A percentile compares a stretch with the other conserved stretches of the same genome.
Evolutionary conservation across 2,329 filamentous ascomycete genomes (phyloP).

Genomic region (Xylaria sp.): DNA sequence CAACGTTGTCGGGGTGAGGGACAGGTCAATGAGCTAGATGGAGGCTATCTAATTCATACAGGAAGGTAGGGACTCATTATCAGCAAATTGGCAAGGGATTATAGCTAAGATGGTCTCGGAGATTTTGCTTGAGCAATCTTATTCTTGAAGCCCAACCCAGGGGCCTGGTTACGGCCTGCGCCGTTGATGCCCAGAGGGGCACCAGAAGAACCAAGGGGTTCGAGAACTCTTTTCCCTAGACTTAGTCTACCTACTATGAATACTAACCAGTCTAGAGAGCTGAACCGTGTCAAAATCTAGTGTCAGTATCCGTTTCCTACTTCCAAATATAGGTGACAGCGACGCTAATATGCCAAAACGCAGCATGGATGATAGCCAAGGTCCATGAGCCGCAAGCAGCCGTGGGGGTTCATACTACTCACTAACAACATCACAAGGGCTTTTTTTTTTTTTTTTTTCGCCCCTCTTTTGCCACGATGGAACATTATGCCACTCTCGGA

Average conservation of each 20-base stretch:
- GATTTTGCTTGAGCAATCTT: conserved; percentile 23
- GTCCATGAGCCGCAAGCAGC: not conserved
- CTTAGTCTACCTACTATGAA: not conserved
- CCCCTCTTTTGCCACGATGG: conserved; percentile 13
- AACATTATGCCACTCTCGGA: conserved; percentile 3
- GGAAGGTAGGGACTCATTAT: conserved; percentile 8
- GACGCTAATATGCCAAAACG: conserved; percentile 10
- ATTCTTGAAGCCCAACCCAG: conserved; percentile 34
- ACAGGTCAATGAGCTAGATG: conserved; percentile 5
- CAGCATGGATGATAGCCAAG: not conserved
- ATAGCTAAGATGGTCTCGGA: conserved; percentile 7
- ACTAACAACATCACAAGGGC: conserved; percentile 10
- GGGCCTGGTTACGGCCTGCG: not conserved
- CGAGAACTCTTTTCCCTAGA: conserved; percentile 11
- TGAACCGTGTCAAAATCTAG: not conserved
- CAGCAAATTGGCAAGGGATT: not conserved
- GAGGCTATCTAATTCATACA: conserved; percentile 14
- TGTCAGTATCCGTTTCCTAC: conserved; percentile 1
- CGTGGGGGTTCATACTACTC: conserved; percentile 4
- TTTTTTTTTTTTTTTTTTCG: conserved; percentile 13
- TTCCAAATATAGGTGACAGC: conserved; percentile 30
- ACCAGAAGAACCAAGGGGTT: conserved; percentile 2
- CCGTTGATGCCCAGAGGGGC: conserved; percentile 24
- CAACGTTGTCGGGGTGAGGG: conserved; percentile 7
- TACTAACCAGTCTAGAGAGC: not conserved